Evolutionary conservation across 352 stramenopile species (phyloP).

Genomic region (Pseudoperonospora humuli): DNA sequence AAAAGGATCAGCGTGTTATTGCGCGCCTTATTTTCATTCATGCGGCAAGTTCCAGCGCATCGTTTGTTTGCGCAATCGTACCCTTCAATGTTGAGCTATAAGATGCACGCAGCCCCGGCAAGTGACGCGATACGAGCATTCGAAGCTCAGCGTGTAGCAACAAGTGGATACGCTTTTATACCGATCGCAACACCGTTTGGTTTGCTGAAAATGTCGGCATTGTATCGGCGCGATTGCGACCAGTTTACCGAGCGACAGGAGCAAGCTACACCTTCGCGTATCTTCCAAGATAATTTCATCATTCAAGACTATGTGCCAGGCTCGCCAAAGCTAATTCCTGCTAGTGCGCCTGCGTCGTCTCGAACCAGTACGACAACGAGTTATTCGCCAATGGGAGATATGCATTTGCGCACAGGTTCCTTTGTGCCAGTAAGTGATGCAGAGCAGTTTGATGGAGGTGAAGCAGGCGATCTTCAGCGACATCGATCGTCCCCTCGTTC

Average conservation of each 20-base stretch:
- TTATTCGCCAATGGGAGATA: slow-evolving; percentile 11
- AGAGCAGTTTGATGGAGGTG: slow-evolving; percentile 15
- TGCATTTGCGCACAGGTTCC: slow-evolving; percentile 20
- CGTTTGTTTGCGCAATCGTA: slow-evolving; percentile 61
- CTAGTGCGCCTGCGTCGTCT: slow-evolving; percentile 15
- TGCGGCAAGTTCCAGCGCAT: slow-evolving; percentile 64
- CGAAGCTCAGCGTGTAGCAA: slow-evolving; percentile 31
- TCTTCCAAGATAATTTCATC: slow-evolving; percentile 75
- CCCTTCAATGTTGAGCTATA: slow-evolving; percentile 53
- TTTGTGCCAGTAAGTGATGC: slow-evolving; percentile 34
- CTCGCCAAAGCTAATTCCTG: slow-evolving; percentile 37
- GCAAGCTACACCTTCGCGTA: slow-evolving; percentile 27
- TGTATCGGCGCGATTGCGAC: slow-evolving; percentile 63
- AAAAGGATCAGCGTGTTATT: slow-evolving; percentile 73
- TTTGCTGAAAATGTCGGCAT: slow-evolving; percentile 46
- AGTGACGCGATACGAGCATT: slow-evolving; percentile 23
- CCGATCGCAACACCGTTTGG: slow-evolving; percentile 77
- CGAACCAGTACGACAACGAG: slow-evolving; percentile 6
- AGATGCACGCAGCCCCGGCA: slow-evolving; percentile 32
- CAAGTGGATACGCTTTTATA: slow-evolving; percentile 63
- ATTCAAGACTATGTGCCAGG: slow-evolving; percentile 81
- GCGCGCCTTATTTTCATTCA: slow-evolving; percentile 66
- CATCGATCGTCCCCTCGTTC: slow-evolving; percentile 37
- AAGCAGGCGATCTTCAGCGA: slow-evolving; percentile 13
- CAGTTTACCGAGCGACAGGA: slow-evolving; percentile 31